These are phyloP conservation scores for Leccinum rimulosum DNA, from an alignment of 768 basidiomycete genomes.

Conservation along the genomic window DNA sequence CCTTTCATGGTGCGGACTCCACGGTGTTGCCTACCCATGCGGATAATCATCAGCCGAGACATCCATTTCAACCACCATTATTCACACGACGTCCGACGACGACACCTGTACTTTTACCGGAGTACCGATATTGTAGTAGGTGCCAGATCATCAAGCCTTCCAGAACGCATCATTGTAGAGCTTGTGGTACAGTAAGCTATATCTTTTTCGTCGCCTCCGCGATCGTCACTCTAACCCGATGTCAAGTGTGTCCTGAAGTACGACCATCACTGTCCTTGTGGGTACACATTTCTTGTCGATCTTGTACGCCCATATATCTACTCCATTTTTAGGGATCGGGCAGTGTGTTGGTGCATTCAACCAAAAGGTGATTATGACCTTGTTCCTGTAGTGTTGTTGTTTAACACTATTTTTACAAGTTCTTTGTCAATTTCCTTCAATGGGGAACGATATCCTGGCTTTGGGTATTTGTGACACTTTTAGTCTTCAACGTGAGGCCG, in stretches of 20 bases:
- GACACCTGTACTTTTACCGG: conserved; percentile 53
- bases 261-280: conserved; percentile 90
- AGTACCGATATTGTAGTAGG: conserved; percentile 61
- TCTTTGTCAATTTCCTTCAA: conserved; percentile 79
- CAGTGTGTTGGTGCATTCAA: conserved; percentile 93
- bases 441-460: conserved; percentile 58
- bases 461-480: conserved; percentile 61
- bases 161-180: conserved; percentile 76
- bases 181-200: conserved; percentile 72
- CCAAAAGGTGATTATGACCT: conserved; percentile 59
- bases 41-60: conserved; percentile 5
- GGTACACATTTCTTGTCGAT: conserved; percentile 24
- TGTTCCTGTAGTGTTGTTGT: not conserved
- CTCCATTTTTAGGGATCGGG: conserved; percentile 66
- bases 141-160: conserved; percentile 72
- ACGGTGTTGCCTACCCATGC: conserved; percentile 11
- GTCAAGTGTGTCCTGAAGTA: conserved; percentile 75
- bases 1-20: conserved; percentile 5
- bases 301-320: not conserved
- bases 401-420: conserved; percentile 39
- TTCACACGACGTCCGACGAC: conserved; percentile 35
- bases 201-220: not conserved
- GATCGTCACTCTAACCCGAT: not conserved
- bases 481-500: conserved; percentile 48
- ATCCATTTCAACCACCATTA: conserved; percentile 11